Percentiles rank a stretch among this genome's conserved stretches.
phyloP scores from a whole-genome alignment of 352 stramenopile species.

The Globisporangium megalacanthum region DNA sequence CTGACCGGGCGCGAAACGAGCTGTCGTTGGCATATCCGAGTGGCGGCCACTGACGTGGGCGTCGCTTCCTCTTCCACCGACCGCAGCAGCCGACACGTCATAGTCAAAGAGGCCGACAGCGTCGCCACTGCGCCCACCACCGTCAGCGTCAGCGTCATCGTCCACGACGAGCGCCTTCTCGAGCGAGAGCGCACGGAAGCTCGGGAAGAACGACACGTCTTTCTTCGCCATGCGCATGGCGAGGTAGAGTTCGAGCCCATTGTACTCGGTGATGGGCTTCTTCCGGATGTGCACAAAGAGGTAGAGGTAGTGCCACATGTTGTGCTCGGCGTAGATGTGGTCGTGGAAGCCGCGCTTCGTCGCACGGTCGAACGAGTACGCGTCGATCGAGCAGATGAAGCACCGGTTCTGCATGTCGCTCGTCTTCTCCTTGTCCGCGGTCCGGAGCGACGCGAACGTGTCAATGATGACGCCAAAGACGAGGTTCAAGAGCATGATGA shows the following conservation, averaged over 20 bases:
- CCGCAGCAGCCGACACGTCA: not conserved
- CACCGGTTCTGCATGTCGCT: constrained; percentile 66
- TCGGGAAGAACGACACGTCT: constrained; percentile 75
- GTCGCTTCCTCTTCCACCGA: not conserved
- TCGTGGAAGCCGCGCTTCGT: constrained; percentile 70
- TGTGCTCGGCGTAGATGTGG: constrained; percentile 72
- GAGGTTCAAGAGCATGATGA: constrained; percentile 73
- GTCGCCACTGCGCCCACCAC: constrained; percentile 6
- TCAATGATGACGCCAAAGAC: constrained; percentile 81
- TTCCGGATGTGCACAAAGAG: constrained; percentile 78
- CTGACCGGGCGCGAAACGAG: constrained; percentile 1
- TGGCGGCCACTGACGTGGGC: not conserved
- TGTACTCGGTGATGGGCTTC: constrained; percentile 75
- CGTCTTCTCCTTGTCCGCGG: constrained; percentile 54
- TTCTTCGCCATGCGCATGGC: constrained; percentile 71
- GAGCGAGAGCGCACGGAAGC: constrained; percentile 48
- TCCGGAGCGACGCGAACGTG: constrained; percentile 69
- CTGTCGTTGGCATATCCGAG: not conserved
- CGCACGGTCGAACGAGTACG: constrained; percentile 64
- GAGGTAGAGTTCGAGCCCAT: constrained; percentile 74
- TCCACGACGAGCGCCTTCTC: constrained; percentile 17
- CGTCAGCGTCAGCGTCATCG: not conserved
- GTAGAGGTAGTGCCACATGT: constrained; percentile 81
- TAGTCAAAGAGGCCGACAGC: constrained; percentile 6
- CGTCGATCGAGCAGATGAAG: constrained; percentile 80